Evolutionary conservation across 192 early-diverging fungal species (phyloP), one percentile per base, ranked within the genome.

Genomic region (Mortierella alpina): DNA sequence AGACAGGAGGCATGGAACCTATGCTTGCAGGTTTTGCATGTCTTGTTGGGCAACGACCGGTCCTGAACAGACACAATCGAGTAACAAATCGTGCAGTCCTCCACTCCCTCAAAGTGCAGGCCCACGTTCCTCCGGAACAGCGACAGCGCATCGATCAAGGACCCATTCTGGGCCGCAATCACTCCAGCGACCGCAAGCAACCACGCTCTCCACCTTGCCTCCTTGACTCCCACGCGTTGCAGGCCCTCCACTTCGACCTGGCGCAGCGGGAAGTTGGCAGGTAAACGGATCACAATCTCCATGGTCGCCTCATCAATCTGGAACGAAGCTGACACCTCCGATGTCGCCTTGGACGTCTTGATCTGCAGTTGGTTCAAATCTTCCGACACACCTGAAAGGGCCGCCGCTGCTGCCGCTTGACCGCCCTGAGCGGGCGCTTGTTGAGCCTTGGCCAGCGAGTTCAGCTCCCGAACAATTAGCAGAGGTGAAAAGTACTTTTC

Each of bases 51-150:
- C 59, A 98, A 75, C 15, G 92, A 90, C 60, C 92, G 87, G 83
- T 98, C 97, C 63, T 93, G 85, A 5, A 94, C 88, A 46, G 95
- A 93, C 17, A 99, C 94, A 55, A 98, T 92, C 23, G 96, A 98
- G 77, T 99, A 99, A 85, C 97, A 99, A 73, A 99, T 98, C 3
- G 94, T 91, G 73, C 97, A 99, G 77, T 98, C 96, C 72, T 98
- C 97, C 45, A 97, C 92, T n/a, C 97, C 98, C 48, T 94, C 92
- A 85, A 99, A 98, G 75, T 97, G 96, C 47, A 96, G 83, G n/a
- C 87, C 85, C 20, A 97, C 90, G 75, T 99, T 99, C 64, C 90
- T 90, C 52, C 93, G 84, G 67, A 96, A 93, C 62, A 96, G 76
- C 6, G 86, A 85, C 54, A 98, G 79, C 0, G 93, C 94, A 68